These are phyloP conservation scores for Arthonia radiata DNA, from an alignment of 495 filamentous ascomycete genomes.

Conservation along the genomic window DNA sequence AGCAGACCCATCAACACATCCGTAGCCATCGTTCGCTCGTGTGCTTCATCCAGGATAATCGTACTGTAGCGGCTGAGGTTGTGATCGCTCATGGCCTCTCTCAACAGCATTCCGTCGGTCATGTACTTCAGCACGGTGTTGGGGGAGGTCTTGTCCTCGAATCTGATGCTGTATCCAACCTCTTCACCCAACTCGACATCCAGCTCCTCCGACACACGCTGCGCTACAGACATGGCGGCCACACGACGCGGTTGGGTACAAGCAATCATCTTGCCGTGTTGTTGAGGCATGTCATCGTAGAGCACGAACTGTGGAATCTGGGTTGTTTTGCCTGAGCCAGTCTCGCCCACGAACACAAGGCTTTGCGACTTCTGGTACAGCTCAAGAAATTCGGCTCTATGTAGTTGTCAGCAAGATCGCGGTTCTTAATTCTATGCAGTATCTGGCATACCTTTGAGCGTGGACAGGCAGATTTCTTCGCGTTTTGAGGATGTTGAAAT, in stretches of 20 bases:
- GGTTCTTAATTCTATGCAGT: conserved; percentile 1
- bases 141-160: conserved; percentile 78
- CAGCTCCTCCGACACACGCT: conserved; percentile 93
- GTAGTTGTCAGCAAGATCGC: conserved; percentile 1
- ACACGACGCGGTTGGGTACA: conserved; percentile 97
- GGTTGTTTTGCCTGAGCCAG: conserved; percentile 95
- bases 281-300: conserved; percentile 83
- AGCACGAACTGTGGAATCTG: conserved; percentile 97
- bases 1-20: conserved; percentile 91
- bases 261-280: conserved; percentile 64
- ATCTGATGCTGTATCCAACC: conserved; percentile 96
- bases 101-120: conserved; percentile 97
- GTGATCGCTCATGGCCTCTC: conserved; percentile 96
- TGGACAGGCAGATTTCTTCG: conserved; percentile 75
- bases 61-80: conserved; percentile 78
- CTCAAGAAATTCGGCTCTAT: conserved; percentile 72
- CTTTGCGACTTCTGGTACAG: conserved; percentile 85
- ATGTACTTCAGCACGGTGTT: conserved; percentile 97
- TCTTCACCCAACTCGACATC: conserved; percentile 85
- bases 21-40: conserved; percentile 85
- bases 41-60: conserved; percentile 95
- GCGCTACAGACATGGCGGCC: conserved; percentile 94
- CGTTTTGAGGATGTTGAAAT: conserved; percentile 66
- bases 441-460: conserved; percentile 41
- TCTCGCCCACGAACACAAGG: conserved; percentile 95